phyloP scores from a whole-genome alignment of 2,329 filamentous ascomycete genomes.

The Pseudogymnoascus sp. region DNA sequence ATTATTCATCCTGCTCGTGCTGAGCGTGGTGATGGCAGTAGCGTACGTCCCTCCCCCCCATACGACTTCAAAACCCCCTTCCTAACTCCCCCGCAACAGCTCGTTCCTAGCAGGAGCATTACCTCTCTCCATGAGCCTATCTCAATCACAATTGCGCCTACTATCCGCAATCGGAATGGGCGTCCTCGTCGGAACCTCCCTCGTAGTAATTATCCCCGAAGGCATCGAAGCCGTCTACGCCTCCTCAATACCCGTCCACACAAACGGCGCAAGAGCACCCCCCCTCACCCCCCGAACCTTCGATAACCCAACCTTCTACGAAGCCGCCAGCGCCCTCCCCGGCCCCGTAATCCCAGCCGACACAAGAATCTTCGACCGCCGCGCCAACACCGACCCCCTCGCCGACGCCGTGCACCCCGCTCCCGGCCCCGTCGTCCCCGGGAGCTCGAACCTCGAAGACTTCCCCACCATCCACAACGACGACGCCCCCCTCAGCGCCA shows the following conservation, averaged over 20 bases:
- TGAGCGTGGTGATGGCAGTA: conserved; percentile 47
- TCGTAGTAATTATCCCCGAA: conserved; percentile 96
- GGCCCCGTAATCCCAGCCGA: conserved; percentile 12
- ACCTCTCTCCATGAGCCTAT: conserved; percentile 80
- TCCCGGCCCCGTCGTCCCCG: not conserved
- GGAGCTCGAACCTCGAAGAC: not conserved
- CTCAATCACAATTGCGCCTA: conserved; percentile 75
- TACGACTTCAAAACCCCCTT: too few relatives aligned
- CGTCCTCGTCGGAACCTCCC: conserved; percentile 84
- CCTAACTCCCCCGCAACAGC: conserved; percentile 38
- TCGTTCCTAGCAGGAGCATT: conserved; percentile 90
- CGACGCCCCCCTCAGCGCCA: not conserved
- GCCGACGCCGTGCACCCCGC: not conserved
- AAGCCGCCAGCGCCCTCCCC: conserved; percentile 7
- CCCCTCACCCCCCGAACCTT: not conserved
- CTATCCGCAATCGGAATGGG: conserved; percentile 91
- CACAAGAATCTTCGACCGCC: not conserved
- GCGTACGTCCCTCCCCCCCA: conserved; percentile 38
- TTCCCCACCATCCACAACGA: not conserved
- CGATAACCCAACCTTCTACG: not conserved
- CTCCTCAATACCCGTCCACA: conserved; percentile 31
- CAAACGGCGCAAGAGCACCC: conserved; percentile 14
- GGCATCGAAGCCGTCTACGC: conserved; percentile 84
- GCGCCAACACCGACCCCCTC: not conserved
- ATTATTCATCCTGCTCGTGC: conserved; percentile 28